Percentiles rank a stretch among this genome's conserved stretches.
Conservation (phyloP, 805 yeast genomes). For the Grigorovia yakushimaensis region DNA sequence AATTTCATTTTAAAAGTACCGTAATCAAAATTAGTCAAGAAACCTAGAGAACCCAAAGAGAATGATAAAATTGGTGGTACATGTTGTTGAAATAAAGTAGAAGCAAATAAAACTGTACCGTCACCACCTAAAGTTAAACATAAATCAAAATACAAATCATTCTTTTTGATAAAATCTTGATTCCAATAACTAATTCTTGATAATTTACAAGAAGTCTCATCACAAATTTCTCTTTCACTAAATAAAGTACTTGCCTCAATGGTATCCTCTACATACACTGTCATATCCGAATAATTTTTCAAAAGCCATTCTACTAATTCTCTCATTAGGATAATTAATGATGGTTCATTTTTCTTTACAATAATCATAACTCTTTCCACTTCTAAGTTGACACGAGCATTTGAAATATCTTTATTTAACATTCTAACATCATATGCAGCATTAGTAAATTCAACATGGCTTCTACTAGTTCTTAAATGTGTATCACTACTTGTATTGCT, state of each 20-base stretch:
- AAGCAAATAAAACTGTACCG: conserved; percentile 84
- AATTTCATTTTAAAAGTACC: conserved; percentile 58
- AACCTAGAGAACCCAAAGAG: conserved; percentile 84
- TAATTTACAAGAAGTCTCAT: conserved; percentile 35
- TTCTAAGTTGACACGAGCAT: conserved; percentile 59
- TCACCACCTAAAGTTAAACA: conserved; percentile 91
- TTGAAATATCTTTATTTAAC: conserved; percentile 58
- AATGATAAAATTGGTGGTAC: conserved; percentile 90
- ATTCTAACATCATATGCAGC: conserved; percentile 75
- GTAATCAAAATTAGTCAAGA: conserved; percentile 74
- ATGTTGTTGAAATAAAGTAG: conserved; percentile 66
- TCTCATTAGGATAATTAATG: conserved; percentile 59
- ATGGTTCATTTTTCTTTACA: conserved; percentile 71
- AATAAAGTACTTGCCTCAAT: conserved; percentile 54
- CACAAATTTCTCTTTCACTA: conserved; percentile 41
- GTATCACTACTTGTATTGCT: conserved; percentile 3
- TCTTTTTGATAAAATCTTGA: conserved; percentile 37
- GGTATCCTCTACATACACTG: conserved; percentile 65
- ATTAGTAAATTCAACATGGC: conserved; percentile 65
- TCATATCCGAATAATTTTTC: conserved; percentile 27
- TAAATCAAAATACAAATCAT: conserved; percentile 47
- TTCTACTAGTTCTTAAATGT: conserved; percentile 8
- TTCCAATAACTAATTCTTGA: conserved; percentile 54
- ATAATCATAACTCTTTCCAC: conserved; percentile 66
- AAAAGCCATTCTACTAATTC: conserved; percentile 71